Base-by-base conservation (phyloP, 2,329 filamentous ascomycete genomes). In the Pseudogymnoascus sp. region DNA sequence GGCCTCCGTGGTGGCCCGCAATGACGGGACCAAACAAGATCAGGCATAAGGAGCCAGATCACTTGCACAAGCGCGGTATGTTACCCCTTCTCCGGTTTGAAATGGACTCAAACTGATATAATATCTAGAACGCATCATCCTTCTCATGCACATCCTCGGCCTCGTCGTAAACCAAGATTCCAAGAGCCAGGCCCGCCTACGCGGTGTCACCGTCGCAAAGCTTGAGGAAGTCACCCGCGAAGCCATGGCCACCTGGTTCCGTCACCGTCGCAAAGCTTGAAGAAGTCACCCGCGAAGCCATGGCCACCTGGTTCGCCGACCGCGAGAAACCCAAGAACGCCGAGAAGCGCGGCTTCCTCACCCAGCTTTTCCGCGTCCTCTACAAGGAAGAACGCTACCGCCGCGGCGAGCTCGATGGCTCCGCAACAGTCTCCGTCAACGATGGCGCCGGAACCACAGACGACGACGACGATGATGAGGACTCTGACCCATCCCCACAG, bases 41-140 rank as follows among this genome's bases (percentile, higher is more conserved):
- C 61, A 79, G 84, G 11, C 88, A 90, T 72, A 88, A 84, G 70
- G 89, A 91, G 73, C 89, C 89, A 0, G 89, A 91, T 69, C 89
- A 91, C 74, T 76, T 90, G 59, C 83, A 83, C 69, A 90, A 88
- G 72, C 78, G 81, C 70, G 86, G 88, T 89, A 74, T 70, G 77
- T 70, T 25, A 38, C 1, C n/a, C 50, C 21, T 7, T 59, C 10
- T 12, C 23, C 44, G 8, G 21, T 62, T 46, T 62, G 67, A 64
- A 70, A 61, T 46, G 12, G 38, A 11, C 4, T 46, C 16, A 8
- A 31, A 18, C 44, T 64, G 5, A 66, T 60, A 62, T 53, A 18
- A 14, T 37, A 5, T 42, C 2, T 65, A 88, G 85, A 88, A 69
- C 81, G 85, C 14, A 79, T 87, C 10, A 75, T 81, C 65, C 76